Percentiles rank a stretch among this genome's conserved stretches.
phyloP scores from a whole-genome alignment of 2,329 filamentous ascomycete species.

The Coniochaeta prunicola region DNA sequence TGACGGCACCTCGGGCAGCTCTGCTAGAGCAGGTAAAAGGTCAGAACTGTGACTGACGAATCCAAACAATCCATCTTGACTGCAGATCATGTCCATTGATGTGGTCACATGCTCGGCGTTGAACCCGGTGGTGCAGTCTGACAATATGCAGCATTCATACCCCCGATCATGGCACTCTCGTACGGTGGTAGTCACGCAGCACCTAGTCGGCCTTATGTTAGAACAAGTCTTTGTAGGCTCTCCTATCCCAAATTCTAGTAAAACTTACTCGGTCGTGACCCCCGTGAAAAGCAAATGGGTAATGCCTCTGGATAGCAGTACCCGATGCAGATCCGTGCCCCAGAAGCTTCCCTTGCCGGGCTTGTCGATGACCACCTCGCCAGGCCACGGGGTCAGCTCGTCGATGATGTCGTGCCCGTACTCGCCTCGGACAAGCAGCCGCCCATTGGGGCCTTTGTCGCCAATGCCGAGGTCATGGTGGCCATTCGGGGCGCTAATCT shows the following conservation, averaged over 20 bases:
- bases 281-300: conserved; percentile 51
- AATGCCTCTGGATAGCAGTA: conserved; percentile 26
- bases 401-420: conserved; percentile 48
- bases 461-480: conserved; percentile 42
- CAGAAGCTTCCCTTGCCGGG: conserved; percentile 53
- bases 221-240: not conserved
- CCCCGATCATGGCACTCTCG: conserved; percentile 53
- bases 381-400: conserved; percentile 40
- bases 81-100: conserved; percentile 41
- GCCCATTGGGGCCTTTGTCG: conserved; percentile 44
- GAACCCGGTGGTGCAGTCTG: conserved; percentile 41
- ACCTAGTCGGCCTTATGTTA: not conserved
- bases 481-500: conserved; percentile 42
- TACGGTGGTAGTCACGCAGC: conserved; percentile 43
- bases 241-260: not conserved
- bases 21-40: conserved; percentile 20
- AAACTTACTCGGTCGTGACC: conserved; percentile 43
- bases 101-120: conserved; percentile 35
- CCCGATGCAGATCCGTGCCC: conserved; percentile 41
- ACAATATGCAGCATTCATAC: conserved; percentile 48
- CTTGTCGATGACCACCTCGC: conserved; percentile 50
- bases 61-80: conserved; percentile 43
- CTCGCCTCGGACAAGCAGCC: conserved; percentile 44
- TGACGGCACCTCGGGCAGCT: conserved; percentile 2
- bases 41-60: conserved; percentile 34